Evolutionary conservation across 2,329 filamentous ascomycete genomes (phyloP).

Genomic region (Nemania serpens): DNA sequence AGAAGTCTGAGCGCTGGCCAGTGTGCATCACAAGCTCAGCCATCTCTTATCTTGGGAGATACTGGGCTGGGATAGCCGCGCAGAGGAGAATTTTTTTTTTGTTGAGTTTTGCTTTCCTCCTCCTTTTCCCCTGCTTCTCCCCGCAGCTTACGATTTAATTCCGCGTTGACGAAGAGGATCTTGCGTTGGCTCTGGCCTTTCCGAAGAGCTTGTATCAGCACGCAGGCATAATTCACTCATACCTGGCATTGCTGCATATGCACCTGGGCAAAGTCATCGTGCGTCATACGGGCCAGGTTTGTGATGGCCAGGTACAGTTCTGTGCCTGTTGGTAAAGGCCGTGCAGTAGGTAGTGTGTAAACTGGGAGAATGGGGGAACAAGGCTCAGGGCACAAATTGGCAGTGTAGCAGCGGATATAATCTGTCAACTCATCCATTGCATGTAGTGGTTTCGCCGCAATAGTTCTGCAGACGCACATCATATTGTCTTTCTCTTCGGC

Average conservation of each 20-base stretch:
- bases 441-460: conserved; percentile 42
- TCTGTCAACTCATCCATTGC: conserved; percentile 32
- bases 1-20: conserved; percentile 14
- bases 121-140: conserved; percentile 7
- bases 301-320: conserved; percentile 1
- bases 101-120: background rate
- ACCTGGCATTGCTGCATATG: conserved; percentile 25
- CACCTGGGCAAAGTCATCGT: conserved; percentile 25
- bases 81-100: conserved; percentile 6
- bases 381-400: conserved; percentile 11
- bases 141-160: conserved; percentile 5
- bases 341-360: background rate
- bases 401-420: conserved; percentile 19
- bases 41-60: conserved; percentile 4
- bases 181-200: conserved; percentile 4
- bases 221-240: conserved; percentile 24
- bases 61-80: conserved; percentile 4
- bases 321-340: background rate
- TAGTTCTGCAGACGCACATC: conserved; percentile 44
- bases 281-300: conserved; percentile 23
- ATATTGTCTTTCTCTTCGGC: conserved; percentile 41
- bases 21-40: conserved; percentile 9
- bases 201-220: conserved; percentile 19
- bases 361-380: conserved; percentile 9
- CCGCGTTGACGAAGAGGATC: conserved; percentile 3